phyloP scores from a whole-genome alignment of 2,329 filamentous ascomycete species.

The Diaporthe destruens region DNA sequence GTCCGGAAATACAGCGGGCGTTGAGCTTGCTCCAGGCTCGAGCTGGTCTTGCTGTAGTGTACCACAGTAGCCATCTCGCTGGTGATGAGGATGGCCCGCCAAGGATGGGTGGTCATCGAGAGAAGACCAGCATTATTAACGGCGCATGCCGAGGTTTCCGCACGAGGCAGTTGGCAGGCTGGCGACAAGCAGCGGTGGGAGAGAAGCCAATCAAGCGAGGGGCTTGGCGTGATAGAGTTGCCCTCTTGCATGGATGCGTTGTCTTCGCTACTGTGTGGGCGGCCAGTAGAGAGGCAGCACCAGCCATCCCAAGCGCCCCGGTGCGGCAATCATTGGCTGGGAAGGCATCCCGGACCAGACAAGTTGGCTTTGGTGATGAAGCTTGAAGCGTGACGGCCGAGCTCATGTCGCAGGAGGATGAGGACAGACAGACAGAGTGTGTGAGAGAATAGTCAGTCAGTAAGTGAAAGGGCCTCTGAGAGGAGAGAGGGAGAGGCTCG shows the following conservation, averaged over 20 bases:
- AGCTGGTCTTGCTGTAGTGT: not conserved
- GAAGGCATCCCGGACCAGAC: constrained; percentile 53
- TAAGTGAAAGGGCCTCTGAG: too few relatives aligned
- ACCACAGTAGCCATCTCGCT: not conserved
- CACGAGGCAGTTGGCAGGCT: constrained; percentile 11
- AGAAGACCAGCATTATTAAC: constrained; percentile 26
- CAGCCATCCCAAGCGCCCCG: constrained; percentile 21
- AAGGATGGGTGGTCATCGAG: not conserved
- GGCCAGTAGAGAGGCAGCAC: constrained; percentile 35
- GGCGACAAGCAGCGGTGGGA: constrained; percentile 31
- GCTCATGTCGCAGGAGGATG: constrained; percentile 25
- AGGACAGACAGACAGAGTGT: not conserved
- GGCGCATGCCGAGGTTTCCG: constrained; percentile 35
- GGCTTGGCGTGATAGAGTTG: constrained; percentile 42
- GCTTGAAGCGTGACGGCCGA: constrained; percentile 44
- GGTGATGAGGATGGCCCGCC: constrained; percentile 4
- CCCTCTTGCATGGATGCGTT: constrained; percentile 56
- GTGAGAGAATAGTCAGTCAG: too few relatives aligned
- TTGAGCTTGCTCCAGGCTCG: not conserved
- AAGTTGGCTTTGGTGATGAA: constrained; percentile 47
- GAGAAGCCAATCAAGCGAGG: constrained; percentile 34
- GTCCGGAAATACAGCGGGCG: constrained; percentile 5
- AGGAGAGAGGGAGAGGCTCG: not conserved
- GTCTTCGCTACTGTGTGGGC: constrained; percentile 56
- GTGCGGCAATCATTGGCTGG: constrained; percentile 59